phyloP scores from a whole-genome alignment of 352 stramenopile genomes.

The Bremia lactucae region DNA sequence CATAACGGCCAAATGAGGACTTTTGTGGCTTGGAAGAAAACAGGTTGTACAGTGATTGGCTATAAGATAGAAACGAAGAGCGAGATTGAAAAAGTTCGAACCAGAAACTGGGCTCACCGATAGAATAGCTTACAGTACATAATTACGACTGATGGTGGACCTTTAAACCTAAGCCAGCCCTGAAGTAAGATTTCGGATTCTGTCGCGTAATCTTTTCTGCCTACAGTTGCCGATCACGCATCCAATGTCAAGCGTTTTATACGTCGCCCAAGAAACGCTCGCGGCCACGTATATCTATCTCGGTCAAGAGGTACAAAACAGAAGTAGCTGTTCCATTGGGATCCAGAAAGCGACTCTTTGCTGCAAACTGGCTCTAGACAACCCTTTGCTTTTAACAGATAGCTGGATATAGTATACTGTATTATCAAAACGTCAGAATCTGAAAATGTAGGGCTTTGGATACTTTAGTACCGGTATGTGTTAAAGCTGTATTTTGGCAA shows the following conservation, averaged over 20 bases:
- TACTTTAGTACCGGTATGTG: no score
- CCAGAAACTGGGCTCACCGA: conserved; percentile 6
- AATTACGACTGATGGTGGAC: conserved; percentile 2
- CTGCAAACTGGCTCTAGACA: no score
- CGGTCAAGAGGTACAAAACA: no score
- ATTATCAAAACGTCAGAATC: no score
- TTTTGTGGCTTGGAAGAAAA: conserved; percentile 4
- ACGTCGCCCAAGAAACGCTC: no score
- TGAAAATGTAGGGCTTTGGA: no score
- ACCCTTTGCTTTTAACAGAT: no score
- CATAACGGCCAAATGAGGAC: conserved; percentile 15
- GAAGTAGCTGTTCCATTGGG: no score
- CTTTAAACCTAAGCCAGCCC: conserved; percentile 1
- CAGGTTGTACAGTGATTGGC: conserved; percentile 2
- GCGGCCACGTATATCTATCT: no score
- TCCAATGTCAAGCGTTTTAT: neutral
- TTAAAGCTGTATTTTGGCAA: no score
- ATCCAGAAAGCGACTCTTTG: no score
- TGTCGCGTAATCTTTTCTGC: neutral
- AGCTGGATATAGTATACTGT: no score
- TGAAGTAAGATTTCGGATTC: conserved; percentile 1
- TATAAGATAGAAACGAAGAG: conserved; percentile 8
- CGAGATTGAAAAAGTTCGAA: conserved; percentile 13
- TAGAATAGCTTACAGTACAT: neutral
- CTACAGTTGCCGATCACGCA: neutral